Percentiles rank a stretch among this genome's conserved stretches.
phyloP scores from a whole-genome alignment of 331 rosid genomes.

The Saraca asoca region DNA sequence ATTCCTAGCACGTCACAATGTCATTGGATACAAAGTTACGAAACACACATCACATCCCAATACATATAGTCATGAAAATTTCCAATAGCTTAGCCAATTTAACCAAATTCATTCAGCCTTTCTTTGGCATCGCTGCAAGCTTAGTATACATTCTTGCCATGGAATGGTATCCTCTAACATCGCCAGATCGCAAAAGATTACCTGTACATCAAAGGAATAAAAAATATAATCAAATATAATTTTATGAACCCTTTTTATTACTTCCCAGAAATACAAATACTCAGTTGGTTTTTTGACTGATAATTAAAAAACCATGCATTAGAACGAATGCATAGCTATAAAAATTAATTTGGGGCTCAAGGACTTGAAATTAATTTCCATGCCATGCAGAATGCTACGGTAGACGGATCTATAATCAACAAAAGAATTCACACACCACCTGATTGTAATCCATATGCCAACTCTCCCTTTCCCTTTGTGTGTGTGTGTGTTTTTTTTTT shows the following conservation, averaged over 20 bases:
- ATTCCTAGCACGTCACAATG: constrained; percentile 16
- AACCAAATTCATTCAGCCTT: constrained; percentile 60
- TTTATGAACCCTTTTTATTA: background rate
- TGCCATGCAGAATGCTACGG: constrained; percentile 8
- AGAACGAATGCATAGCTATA: background rate
- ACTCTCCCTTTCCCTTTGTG: constrained; percentile 5
- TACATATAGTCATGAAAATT: background rate
- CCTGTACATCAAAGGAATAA: constrained; percentile 45
- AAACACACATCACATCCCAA: constrained; percentile 4
- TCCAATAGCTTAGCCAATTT: constrained; percentile 20
- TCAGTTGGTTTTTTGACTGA: background rate
- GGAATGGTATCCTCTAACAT: constrained; percentile 80
- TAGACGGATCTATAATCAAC: constrained; percentile 12
- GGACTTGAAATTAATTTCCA: constrained; percentile 7
- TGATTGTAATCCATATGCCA: constrained; percentile 7
- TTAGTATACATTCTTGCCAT: constrained; percentile 98
- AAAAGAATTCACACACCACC: constrained; percentile 17
- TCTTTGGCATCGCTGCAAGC: constrained; percentile 98
- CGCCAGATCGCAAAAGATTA: constrained; percentile 90
- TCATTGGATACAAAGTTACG: background rate
- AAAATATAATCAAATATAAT: no score
- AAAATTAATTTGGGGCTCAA: background rate
- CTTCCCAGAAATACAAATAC: constrained; percentile 16
- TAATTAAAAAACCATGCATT: constrained; percentile 5
- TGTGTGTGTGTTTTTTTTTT: background rate